These are phyloP conservation scores for Diaporthe sp. DNA, from an alignment of 2,329 filamentous ascomycete genomes.

Conservation along the genomic window DNA sequence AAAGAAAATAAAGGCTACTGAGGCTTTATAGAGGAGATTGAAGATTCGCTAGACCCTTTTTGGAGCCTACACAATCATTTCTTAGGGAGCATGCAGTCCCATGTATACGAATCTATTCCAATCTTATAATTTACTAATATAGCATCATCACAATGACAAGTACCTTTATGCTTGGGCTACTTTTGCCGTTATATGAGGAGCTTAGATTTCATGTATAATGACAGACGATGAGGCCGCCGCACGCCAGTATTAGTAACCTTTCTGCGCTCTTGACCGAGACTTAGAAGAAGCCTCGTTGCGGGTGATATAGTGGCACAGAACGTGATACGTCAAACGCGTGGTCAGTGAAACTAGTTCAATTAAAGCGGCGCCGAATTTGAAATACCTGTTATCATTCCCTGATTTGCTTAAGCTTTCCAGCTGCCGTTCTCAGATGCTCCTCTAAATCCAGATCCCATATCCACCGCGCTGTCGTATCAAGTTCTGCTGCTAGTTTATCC, in stretches of 20 bases:
- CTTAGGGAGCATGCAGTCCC: too few relatives aligned
- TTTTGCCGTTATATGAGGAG: background rate
- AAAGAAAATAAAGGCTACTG: too few relatives aligned
- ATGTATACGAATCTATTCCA: too few relatives aligned
- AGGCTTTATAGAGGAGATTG: too few relatives aligned
- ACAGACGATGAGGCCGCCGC: background rate
- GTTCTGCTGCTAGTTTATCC: conserved; percentile 4
- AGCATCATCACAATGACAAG: too few relatives aligned
- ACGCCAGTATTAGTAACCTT: background rate
- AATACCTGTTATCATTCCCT: background rate
- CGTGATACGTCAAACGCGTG: background rate
- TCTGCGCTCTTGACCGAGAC: background rate
- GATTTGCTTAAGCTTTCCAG: background rate
- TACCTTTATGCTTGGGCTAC: background rate
- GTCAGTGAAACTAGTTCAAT: background rate
- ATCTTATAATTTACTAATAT: too few relatives aligned
- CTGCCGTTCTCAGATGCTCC: conserved; percentile 10
- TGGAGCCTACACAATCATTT: too few relatives aligned
- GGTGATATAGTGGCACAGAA: background rate
- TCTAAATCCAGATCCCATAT: conserved; percentile 23
- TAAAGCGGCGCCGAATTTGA: background rate
- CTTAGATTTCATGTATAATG: background rate
- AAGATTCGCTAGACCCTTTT: too few relatives aligned
- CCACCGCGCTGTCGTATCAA: background rate
- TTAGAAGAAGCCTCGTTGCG: background rate